These are phyloP conservation scores for Caloboletus inedulis DNA, from an alignment of 1,284 basidiomycete genomes.

Conservation along the genomic window DNA sequence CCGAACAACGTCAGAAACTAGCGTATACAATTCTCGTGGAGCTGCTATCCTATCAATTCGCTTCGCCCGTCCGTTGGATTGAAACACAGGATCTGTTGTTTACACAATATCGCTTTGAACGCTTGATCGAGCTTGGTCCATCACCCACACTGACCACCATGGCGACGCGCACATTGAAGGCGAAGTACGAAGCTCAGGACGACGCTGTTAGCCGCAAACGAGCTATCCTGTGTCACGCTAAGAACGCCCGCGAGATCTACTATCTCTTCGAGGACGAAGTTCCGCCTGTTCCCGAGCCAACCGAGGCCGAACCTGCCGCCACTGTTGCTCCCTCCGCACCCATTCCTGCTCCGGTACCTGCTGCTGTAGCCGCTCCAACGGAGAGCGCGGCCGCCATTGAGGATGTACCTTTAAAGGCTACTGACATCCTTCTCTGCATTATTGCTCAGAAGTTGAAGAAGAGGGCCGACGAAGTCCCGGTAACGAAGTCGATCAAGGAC, in stretches of 20 bases:
- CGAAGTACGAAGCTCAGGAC: constrained; percentile 92
- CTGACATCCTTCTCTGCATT: constrained; percentile 86
- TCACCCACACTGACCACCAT: constrained; percentile 95
- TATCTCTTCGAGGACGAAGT: constrained; percentile 94
- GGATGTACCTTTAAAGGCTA: constrained; percentile 89
- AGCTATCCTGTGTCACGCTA: constrained; percentile 88
- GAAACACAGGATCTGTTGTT: constrained; percentile 97
- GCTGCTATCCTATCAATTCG: constrained; percentile 94
- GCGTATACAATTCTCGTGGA: constrained; percentile 96
- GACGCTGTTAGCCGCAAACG: constrained; percentile 81
- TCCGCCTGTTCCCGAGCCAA: constrained; percentile 45
- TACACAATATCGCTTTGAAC: constrained; percentile 85
- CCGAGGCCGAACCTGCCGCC: constrained; percentile 41
- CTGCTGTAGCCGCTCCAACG: constrained; percentile 46
- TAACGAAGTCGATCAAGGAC: constrained; percentile 97
- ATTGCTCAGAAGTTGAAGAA: constrained; percentile 99
- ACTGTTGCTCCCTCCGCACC: constrained; percentile 45
- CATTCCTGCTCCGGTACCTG: constrained; percentile 43
- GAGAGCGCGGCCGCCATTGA: constrained; percentile 75
- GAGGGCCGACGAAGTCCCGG: constrained; percentile 81
- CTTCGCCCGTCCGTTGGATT: constrained; percentile 97
- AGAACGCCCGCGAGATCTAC: constrained; percentile 96
- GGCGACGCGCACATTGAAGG: constrained; percentile 92
- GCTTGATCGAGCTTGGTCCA: constrained; percentile 94
- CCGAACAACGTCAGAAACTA: constrained; percentile 84